Conservation (phyloP, 345 rosid species). For the Clarkia xantiana region DNA sequence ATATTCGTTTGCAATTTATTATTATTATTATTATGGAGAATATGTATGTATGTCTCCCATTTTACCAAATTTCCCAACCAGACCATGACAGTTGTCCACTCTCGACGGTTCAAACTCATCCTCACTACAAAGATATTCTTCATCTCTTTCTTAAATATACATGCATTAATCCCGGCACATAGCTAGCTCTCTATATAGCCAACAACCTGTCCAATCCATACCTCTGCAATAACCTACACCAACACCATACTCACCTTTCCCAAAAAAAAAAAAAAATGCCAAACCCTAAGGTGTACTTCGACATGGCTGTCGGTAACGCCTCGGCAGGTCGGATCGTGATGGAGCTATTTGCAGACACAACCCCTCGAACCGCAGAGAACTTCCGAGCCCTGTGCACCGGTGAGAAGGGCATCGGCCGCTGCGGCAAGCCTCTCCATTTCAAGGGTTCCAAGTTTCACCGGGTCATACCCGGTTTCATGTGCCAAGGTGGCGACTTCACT, state of each 20-base stretch:
- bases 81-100: background rate
- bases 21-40: too few species aligned
- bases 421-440: constrained; percentile 24
- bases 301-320: constrained; percentile 13
- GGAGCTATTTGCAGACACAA: constrained; percentile 18
- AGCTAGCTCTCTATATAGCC: background rate
- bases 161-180: too few species aligned
- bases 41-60: background rate
- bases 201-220: background rate
- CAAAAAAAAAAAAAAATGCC: constrained; percentile 3
- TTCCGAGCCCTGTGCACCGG: constrained; percentile 37
- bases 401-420: constrained; percentile 22
- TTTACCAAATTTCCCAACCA: background rate
- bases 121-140: too few species aligned
- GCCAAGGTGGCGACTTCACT: constrained; percentile 14
- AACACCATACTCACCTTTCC: background rate
- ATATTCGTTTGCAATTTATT: too few species aligned
- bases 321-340: constrained; percentile 18
- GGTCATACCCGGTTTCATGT: constrained; percentile 14
- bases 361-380: constrained; percentile 29
- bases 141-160: too few species aligned
- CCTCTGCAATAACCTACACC: background rate
- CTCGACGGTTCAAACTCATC: too few species aligned
- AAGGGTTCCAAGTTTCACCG: constrained; percentile 21
- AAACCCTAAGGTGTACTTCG: constrained; percentile 11